phyloP scores from a whole-genome alignment of 1,284 basidiomycete genomes.

The Sphagnurus paluster region DNA sequence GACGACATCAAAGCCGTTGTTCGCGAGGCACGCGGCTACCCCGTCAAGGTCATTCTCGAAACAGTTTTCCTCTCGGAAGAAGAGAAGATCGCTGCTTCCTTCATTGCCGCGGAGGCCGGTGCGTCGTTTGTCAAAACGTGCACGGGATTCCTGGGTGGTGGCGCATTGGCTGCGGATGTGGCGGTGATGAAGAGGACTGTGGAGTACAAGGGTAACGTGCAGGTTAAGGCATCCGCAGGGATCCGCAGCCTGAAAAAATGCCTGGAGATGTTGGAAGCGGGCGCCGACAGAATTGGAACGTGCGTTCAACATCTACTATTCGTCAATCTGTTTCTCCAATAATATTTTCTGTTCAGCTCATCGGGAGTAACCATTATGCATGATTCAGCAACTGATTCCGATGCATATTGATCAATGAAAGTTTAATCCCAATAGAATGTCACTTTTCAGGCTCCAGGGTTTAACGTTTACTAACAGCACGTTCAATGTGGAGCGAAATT shows the following conservation, averaged over 20 bases:
- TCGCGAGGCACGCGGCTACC: slow-evolving; percentile 27
- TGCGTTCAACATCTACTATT: slow-evolving; percentile 25
- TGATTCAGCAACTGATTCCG: slow-evolving; percentile 10
- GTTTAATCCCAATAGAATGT: no score
- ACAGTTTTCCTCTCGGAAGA: slow-evolving; percentile 41
- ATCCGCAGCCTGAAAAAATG: slow-evolving; percentile 46
- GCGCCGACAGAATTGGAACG: slow-evolving; percentile 52
- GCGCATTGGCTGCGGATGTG: slow-evolving; percentile 42
- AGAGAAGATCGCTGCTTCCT: slow-evolving; percentile 44
- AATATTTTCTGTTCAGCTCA: slow-evolving; percentile 23
- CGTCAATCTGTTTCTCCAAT: not conserved
- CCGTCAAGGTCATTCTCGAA: slow-evolving; percentile 51
- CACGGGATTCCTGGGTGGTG: slow-evolving; percentile 46
- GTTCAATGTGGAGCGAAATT: no score
- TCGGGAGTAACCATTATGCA: slow-evolving; percentile 33
- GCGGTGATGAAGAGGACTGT: slow-evolving; percentile 41
- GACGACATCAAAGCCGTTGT: slow-evolving; percentile 40
- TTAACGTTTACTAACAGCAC: no score
- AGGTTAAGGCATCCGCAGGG: slow-evolving; percentile 51
- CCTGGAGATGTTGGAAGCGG: slow-evolving; percentile 44
- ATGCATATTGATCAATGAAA: slow-evolving; percentile 1
- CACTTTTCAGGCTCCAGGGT: no score
- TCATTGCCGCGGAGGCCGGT: slow-evolving; percentile 46
- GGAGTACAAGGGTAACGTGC: slow-evolving; percentile 36
- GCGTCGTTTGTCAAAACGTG: slow-evolving; percentile 50